Conservation (phyloP, 2,329 filamentous ascomycete species). For the Plenodomus tracheiphilus region DNA sequence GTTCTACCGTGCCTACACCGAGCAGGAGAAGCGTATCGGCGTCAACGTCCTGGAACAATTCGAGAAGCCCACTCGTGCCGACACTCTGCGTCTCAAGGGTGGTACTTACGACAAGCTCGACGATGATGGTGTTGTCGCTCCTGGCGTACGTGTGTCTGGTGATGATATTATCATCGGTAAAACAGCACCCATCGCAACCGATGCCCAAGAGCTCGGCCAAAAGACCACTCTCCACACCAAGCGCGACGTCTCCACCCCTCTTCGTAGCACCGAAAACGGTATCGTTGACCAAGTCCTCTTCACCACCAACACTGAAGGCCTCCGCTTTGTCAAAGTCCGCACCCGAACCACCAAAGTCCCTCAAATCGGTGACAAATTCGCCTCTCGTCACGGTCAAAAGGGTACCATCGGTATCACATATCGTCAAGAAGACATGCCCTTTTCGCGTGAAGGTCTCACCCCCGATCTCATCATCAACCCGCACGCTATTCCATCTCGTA, state of each 20-base stretch:
- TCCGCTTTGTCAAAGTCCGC: slow-evolving; percentile 95
- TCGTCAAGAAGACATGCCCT: slow-evolving; percentile 98
- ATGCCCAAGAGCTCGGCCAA: slow-evolving; percentile 91
- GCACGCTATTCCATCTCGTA: slow-evolving; percentile 98
- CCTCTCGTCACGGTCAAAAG: slow-evolving; percentile 98
- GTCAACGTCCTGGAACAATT: slow-evolving; percentile 92
- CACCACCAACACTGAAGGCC: slow-evolving; percentile 91
- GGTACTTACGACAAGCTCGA: slow-evolving; percentile 98
- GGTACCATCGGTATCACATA: slow-evolving; percentile 99
- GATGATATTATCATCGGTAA: slow-evolving; percentile 99
- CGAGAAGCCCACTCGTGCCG: slow-evolving; percentile 87
- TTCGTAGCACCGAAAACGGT: slow-evolving; percentile 94
- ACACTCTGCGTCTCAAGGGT: slow-evolving; percentile 90
- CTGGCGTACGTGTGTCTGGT: slow-evolving; percentile 91
- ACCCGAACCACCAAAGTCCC: slow-evolving; percentile 97
- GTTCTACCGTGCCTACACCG: slow-evolving; percentile 96
- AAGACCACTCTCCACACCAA: slow-evolving; percentile 88
- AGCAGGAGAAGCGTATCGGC: slow-evolving; percentile 94
- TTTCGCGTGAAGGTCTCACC: slow-evolving; percentile 85
- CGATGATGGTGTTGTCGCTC: slow-evolving; percentile 91
- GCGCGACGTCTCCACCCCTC: slow-evolving; percentile 91
- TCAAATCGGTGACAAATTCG: slow-evolving; percentile 99
- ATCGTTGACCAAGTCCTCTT: slow-evolving; percentile 93
- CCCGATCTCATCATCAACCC: slow-evolving; percentile 99
- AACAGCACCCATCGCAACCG: slow-evolving; percentile 90